phyloP scores from a whole-genome alignment of 225 moss, liverwort and hornwort genomes.

The Bryum argenteum region DNA sequence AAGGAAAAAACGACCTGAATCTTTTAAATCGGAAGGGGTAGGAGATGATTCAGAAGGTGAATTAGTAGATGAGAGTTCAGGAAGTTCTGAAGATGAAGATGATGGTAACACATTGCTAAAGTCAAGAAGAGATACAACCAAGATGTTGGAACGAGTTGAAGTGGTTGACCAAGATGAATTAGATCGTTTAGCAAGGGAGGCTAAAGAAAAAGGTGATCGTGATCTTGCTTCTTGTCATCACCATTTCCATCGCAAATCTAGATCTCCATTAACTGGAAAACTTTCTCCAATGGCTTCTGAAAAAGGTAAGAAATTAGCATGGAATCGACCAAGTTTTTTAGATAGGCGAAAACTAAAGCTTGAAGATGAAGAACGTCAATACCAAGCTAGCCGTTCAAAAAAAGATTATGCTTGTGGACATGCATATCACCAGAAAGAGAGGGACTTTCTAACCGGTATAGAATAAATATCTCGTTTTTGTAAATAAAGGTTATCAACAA shows the following conservation, averaged over 20 bases:
- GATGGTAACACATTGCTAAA: slow-evolving; percentile 5
- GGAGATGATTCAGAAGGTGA: slow-evolving; percentile 14
- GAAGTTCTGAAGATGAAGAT: slow-evolving; percentile 1
- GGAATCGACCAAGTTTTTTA: slow-evolving; percentile 34
- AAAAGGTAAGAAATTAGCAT: slow-evolving; percentile 28
- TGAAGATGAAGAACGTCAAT: slow-evolving; percentile 16
- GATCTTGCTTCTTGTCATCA: slow-evolving; percentile 31
- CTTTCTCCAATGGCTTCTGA: slow-evolving; percentile 15
- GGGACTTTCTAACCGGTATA: slow-evolving; percentile 32
- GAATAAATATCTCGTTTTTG: no score
- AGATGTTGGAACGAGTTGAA: slow-evolving; percentile 28
- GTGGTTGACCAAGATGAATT: slow-evolving; percentile 22
- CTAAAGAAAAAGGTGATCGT: background rate
- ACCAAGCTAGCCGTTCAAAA: background rate
- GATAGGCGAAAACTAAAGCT: slow-evolving; percentile 21
- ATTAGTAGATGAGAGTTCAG: slow-evolving; percentile 20
- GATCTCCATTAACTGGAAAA: slow-evolving; percentile 35
- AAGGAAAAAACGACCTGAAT: background rate
- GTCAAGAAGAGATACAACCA: slow-evolving; percentile 27
- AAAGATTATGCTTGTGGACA: slow-evolving; percentile 36
- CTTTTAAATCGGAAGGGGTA: accelerated
- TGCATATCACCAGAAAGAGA: slow-evolving; percentile 37
- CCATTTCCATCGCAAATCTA: slow-evolving; percentile 40
- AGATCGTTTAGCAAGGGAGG: background rate
- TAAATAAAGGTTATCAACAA: background rate